phyloP scores from a whole-genome alignment of 2,329 filamentous ascomycete species.

The Beauveria bassiana region DNA sequence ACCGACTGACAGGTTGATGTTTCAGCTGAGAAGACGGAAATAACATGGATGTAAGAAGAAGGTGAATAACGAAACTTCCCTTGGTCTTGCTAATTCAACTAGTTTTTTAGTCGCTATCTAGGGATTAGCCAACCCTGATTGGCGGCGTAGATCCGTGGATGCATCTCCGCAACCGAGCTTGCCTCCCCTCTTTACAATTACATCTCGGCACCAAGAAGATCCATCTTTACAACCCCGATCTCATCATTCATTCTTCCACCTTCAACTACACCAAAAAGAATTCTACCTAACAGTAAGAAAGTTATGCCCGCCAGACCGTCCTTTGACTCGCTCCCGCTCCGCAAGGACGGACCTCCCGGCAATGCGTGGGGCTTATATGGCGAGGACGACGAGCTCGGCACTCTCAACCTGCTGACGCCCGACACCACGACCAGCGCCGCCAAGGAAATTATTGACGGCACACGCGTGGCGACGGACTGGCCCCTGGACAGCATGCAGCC shows the following conservation, averaged over 20 bases:
- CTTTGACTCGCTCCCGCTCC: slow-evolving; percentile 41
- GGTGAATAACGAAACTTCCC: too few relatives aligned
- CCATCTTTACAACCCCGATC: background rate
- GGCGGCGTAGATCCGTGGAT: background rate
- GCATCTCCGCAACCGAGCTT: background rate
- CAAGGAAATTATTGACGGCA: slow-evolving; percentile 22
- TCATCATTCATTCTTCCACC: background rate
- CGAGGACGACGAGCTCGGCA: slow-evolving; percentile 41
- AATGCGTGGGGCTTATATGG: slow-evolving; percentile 53
- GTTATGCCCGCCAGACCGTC: slow-evolving; percentile 15
- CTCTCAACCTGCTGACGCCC: slow-evolving; percentile 44
- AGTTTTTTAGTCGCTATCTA: too few relatives aligned
- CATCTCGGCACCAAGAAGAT: background rate
- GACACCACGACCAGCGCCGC: slow-evolving; percentile 19
- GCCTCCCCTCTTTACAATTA: background rate
- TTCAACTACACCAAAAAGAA: background rate
- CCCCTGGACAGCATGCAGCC: slow-evolving; percentile 23
- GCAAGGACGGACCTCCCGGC: slow-evolving; percentile 38
- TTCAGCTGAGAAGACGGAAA: too few relatives aligned
- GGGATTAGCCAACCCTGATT: background rate
- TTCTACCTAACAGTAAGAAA: background rate
- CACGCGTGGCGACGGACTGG: slow-evolving; percentile 27
- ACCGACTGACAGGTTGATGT: too few relatives aligned
- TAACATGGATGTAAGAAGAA: too few relatives aligned
- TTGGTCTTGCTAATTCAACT: too few relatives aligned